A percentile compares a stretch with the other conserved stretches of the same genome.
Evolutionary conservation across 2,329 filamentous ascomycete species (phyloP).

Genomic region (Teratosphaeria destructans): DNA sequence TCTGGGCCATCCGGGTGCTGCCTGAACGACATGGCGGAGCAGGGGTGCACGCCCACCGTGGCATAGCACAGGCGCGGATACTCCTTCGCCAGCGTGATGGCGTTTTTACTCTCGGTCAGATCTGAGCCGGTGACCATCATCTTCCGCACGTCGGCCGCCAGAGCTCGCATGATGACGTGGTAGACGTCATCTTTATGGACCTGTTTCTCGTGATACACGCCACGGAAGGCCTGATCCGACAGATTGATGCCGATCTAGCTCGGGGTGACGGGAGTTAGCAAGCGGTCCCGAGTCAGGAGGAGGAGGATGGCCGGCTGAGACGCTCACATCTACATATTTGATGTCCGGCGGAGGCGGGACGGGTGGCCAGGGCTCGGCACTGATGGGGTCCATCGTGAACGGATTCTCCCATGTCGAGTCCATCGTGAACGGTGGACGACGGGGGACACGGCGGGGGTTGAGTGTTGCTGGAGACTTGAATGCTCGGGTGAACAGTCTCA

Average conservation of each 20-base stretch:
- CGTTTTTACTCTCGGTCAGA: slow-evolving; percentile 64
- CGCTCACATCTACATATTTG: slow-evolving; percentile 36
- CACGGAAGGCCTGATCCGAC: slow-evolving; percentile 80
- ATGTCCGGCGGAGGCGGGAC: slow-evolving; percentile 12
- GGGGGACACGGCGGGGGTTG: neutral
- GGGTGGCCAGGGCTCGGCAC: slow-evolving; percentile 5
- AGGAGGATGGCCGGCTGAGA: slow-evolving; percentile 1
- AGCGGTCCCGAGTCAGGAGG: neutral
- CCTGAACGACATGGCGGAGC: slow-evolving; percentile 71
- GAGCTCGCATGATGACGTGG: slow-evolving; percentile 68
- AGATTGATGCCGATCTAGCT: slow-evolving; percentile 82
- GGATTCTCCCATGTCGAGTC: slow-evolving; percentile 7
- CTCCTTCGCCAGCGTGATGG: slow-evolving; percentile 60
- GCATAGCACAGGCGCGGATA: slow-evolving; percentile 75
- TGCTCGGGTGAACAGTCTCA: neutral
- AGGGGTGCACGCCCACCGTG: slow-evolving; percentile 91
- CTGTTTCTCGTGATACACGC: slow-evolving; percentile 71
- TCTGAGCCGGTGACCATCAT: slow-evolving; percentile 92
- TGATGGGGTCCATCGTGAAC: slow-evolving; percentile 15
- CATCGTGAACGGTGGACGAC: neutral
- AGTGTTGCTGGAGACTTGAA: neutral
- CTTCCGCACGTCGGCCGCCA: slow-evolving; percentile 70
- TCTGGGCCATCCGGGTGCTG: slow-evolving; percentile 47
- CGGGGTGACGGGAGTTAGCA: slow-evolving; percentile 4
- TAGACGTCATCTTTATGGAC: slow-evolving; percentile 62